These are phyloP conservation scores for Debaryomyces prosopidis DNA, from an alignment of 805 yeast genomes.

Conservation along the genomic window DNA sequence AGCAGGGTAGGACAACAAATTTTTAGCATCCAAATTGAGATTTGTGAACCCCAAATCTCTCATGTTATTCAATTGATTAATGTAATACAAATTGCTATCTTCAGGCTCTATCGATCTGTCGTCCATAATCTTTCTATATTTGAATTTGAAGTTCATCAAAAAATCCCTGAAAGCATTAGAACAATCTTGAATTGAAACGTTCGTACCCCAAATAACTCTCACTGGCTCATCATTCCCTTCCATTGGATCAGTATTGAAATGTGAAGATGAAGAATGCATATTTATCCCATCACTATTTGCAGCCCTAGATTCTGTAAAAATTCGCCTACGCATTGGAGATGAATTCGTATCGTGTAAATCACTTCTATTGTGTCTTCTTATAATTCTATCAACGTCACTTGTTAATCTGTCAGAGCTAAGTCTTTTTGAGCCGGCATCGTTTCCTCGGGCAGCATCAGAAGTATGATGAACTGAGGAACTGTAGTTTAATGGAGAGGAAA, in stretches of 20 bases:
- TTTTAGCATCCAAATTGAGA: conserved; percentile 79
- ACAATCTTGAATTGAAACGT: conserved; percentile 89
- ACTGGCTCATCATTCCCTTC: conserved; percentile 61
- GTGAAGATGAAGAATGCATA: conserved; percentile 23
- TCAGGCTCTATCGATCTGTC: conserved; percentile 39
- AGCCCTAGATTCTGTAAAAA: conserved; percentile 45
- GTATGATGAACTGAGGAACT: conserved; percentile 43
- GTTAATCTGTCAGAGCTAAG: conserved; percentile 46
- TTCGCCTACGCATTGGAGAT: conserved; percentile 66
- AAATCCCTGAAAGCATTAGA: conserved; percentile 78
- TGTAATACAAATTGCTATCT: conserved; percentile 75
- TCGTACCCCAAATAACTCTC: conserved; percentile 97
- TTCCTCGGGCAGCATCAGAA: conserved; percentile 38
- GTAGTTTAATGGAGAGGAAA: conserved; percentile 53
- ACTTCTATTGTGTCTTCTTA: conserved; percentile 64
- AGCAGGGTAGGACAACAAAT: conserved; percentile 71
- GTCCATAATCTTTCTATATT: conserved; percentile 61
- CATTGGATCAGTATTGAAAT: conserved; percentile 26
- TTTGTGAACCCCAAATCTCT: conserved; percentile 77
- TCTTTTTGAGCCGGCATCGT: conserved; percentile 25
- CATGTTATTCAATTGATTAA: conserved; percentile 72
- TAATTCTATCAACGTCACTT: conserved; percentile 44
- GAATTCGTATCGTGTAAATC: conserved; percentile 74
- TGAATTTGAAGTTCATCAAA: conserved; percentile 77
- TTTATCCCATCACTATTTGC: conserved; percentile 10